Base-by-base conservation (phyloP, 352 stramenopile genomes). In the Phytophthora sp. region DNA sequence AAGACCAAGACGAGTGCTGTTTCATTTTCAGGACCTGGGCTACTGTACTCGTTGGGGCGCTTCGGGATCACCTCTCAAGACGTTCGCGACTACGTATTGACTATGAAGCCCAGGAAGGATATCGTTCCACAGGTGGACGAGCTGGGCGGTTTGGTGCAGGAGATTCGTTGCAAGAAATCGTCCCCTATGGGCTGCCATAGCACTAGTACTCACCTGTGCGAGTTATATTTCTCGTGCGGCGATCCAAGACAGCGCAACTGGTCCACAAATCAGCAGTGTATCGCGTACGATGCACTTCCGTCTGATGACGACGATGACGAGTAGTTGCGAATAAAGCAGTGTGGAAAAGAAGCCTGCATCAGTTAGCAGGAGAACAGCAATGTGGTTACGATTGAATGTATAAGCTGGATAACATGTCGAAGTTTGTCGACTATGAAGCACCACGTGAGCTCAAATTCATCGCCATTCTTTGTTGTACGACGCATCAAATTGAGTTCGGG, bases 81-180 rank as follows among this genome's bases (percentile, higher is more conserved):
- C 45, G 70, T 94, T 45, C 80, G 84, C 20, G 82, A 94, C 66
- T 89, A 91, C 39, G 86, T 94, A 57, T 50, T 94, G 56, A 93
- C 86, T 23, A 85, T 94, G 71, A 94, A 93, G 41, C 82, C 86
- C 0, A 69, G 77, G 39, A 91, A 84, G 33, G 86, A 94, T 61
- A 94, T 94, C 31, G 80, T 94, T 15, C 84, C 86, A 18, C 76
- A 77, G n/a, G 82, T 93, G 20, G 86, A 94, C 53, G 73, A 89
- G 45, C 72, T 94, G 6, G 82, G 84, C 20, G 86, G 86, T 8
- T 77, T 94, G 61, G 84, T 94, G 16, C 84, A 93, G 59, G 84
- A 94, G 51, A 82, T 93, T 55, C 79, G 83, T 7, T 94, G 86
- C 73, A 84, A 84, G 58, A 76, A 88, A 39, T 79, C 76, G 55